Percentiles rank a stretch among this genome's conserved stretches.
Conservation (phyloP, 1,284 basidiomycete species). For the Tremellales sp. region DNA sequence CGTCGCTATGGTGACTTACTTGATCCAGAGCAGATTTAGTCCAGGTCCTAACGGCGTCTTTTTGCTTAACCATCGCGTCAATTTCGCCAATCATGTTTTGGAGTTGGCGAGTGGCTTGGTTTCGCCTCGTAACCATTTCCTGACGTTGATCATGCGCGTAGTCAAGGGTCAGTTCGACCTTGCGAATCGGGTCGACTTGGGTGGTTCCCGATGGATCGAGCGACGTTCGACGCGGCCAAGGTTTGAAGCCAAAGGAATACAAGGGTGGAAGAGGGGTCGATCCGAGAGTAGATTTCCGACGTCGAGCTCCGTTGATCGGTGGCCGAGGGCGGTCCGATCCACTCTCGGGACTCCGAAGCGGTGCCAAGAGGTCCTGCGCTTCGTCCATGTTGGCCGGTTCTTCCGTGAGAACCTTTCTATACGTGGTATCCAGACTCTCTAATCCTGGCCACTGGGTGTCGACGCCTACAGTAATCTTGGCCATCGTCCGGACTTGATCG, state of each 20-base stretch:
- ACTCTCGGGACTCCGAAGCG: background rate
- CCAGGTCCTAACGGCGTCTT: conserved; percentile 28
- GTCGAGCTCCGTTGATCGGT: background rate
- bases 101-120: conserved; percentile 9
- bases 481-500: conserved; percentile 25
- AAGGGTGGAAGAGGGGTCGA: conserved; percentile 11
- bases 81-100: conserved; percentile 22
- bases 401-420: background rate
- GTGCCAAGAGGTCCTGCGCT: background rate
- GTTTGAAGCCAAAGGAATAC: conserved; percentile 14
- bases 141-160: conserved; percentile 6
- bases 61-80: conserved; percentile 24
- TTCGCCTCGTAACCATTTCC: conserved; percentile 7
- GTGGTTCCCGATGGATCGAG: conserved; percentile 25
- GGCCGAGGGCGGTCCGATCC: background rate
- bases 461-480: conserved; percentile 27
- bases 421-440: conserved; percentile 4
- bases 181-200: conserved; percentile 25
- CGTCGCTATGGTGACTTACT: background rate
- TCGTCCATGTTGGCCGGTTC: background rate
- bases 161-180: conserved; percentile 20
- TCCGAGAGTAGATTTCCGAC: conserved; percentile 11
- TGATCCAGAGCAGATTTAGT: conserved; percentile 16
- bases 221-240: conserved; percentile 27
- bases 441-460: conserved; percentile 23